Base-by-base conservation (phyloP, 2,329 filamentous ascomycete genomes). In the Beauveria varroae region DNA sequence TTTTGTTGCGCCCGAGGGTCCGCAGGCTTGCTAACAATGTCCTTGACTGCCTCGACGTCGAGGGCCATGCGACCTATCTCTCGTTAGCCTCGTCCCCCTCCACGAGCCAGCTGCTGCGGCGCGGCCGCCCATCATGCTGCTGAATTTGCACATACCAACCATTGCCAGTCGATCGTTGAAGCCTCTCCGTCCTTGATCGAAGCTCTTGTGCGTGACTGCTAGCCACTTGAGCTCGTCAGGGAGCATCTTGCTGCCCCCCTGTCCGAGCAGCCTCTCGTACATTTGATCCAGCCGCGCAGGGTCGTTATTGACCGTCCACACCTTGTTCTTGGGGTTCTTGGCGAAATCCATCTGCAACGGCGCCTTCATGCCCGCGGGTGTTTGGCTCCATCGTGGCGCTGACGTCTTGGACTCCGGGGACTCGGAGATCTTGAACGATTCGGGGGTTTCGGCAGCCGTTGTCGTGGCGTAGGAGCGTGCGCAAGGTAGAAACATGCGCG, bases 191-290 rank as follows among this genome's bases (percentile, higher is more conserved):
- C 93, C 95, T 71, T 98, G 92, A 72, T 99, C 93, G 71, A 96
- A 98, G 76, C 92, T 97, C 84, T 98, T 98, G 75, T 98, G 95
- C 66, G 95, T 99, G 61, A 99, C 85, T 34, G 93, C 93, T 70
- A 98, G 79, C 95, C 95, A 99, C 78, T 97, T 98, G 64, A 95
- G 81, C 77, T 99, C 93, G 18, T 97, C 93, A 2, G 89, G 87
- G 62, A 99, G 80, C 72, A 95, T 73, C 67, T 82, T 84, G 67
- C 89, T 84, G 62, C 90, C 90, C 51, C 83, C 86, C 52, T 79
- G 79, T 6, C 93, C 93, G 60, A 98, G 77, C 67, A 98, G 83
- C 58, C 81, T 80, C 66, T 83, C 81, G 74, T 97, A 96, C 74
- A 91, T 89, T 54, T 83, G 79, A 72, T 98, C 89, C 60, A 99